Evolutionary conservation across 148 eudicot species (phyloP), one percentile per base, ranked within the genome.

Genomic region (Chenopodium suecicum): DNA sequence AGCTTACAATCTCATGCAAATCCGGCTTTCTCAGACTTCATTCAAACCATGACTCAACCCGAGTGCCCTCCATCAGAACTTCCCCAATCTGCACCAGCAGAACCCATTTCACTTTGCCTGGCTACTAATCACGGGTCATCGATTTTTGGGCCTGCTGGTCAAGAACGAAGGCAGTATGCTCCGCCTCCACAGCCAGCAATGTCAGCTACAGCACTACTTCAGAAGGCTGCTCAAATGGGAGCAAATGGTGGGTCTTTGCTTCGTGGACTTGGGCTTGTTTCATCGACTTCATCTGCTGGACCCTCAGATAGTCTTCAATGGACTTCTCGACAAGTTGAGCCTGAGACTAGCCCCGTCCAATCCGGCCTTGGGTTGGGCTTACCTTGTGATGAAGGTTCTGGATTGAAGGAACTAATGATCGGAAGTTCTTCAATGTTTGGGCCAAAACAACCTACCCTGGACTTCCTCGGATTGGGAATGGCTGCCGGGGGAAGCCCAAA

Each of bases 191-290:
- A 90, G 82, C 97, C 99, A 14, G 90, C 98, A 4, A 87, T 94
- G 94, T 94, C 99, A 23, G 99, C 98, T 48, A 96, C 99, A 5
- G 99, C 99, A n/a, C 84, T 96, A 77, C 90, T 96, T 17, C 99
- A 96, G 77, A 96, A 96, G 82, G 99, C 99, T 9, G 97, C 97
- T 74, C 97, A 96, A 64, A 88, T 96, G 84, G 99, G 99, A n/a
- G 88, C 94, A 7, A 77, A 90, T 13, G 94, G 91, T 17, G 90
- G 90, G 23, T 96, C 99, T 0, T 81, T 94, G 50, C 89, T 96
- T 25, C 89, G 91, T 79, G 99, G 98, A 23, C 89, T 91, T 2
- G 99, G 98, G 32, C 85, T 93, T 3, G 88, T 90, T 27, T 86
- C 97, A 0, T 89, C 93, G 0, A 79, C 87, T 0, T 80, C 91